Conservation (phyloP, 2,329 filamentous ascomycete species). For the Diplodia corticola region DNA sequence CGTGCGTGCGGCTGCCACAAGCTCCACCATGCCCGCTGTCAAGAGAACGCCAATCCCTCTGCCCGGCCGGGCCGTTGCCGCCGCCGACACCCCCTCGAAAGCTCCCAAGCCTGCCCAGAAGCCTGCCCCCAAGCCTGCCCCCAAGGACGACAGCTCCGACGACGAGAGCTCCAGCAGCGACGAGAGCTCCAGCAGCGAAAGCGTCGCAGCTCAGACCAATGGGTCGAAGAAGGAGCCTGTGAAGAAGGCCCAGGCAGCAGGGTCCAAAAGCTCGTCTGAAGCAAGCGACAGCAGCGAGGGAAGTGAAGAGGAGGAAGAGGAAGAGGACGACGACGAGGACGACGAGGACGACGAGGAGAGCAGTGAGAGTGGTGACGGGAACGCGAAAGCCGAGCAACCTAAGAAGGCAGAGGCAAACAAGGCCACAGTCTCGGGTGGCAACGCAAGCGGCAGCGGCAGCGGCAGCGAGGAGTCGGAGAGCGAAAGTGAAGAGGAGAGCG, state of each 20-base stretch:
- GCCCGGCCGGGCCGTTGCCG: constrained; percentile 27
- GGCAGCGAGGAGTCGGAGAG: constrained; percentile 7
- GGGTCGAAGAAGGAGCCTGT: constrained; percentile 28
- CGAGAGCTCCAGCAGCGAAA: constrained; percentile 39
- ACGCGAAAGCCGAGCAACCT: constrained; percentile 8
- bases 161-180: constrained; percentile 30
- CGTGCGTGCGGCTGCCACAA: constrained; percentile 22
- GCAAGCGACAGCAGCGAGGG: constrained; percentile 11
- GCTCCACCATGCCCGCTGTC: constrained; percentile 35
- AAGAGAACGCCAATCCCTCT: constrained; percentile 39
- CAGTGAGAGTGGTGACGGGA: constrained; percentile 9
- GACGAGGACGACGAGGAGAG: constrained; percentile 17
- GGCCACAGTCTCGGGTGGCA: neutral
- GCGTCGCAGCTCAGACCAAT: constrained; percentile 31
- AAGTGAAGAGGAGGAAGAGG: neutral
- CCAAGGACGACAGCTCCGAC: constrained; percentile 34
- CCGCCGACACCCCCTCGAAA: constrained; percentile 29
- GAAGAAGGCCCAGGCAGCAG: constrained; percentile 28
- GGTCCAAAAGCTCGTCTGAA: constrained; percentile 25
- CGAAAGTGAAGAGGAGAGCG: constrained; percentile 42
- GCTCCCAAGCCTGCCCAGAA: constrained; percentile 26
- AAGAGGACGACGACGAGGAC: neutral
- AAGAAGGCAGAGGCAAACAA: constrained; percentile 1
- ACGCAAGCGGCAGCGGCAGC: constrained; percentile 1
- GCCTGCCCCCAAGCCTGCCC: constrained; percentile 27